phyloP scores from a whole-genome alignment of 2,329 filamentous ascomycete genomes.

The Colletotrichum gloeosporioides region DNA sequence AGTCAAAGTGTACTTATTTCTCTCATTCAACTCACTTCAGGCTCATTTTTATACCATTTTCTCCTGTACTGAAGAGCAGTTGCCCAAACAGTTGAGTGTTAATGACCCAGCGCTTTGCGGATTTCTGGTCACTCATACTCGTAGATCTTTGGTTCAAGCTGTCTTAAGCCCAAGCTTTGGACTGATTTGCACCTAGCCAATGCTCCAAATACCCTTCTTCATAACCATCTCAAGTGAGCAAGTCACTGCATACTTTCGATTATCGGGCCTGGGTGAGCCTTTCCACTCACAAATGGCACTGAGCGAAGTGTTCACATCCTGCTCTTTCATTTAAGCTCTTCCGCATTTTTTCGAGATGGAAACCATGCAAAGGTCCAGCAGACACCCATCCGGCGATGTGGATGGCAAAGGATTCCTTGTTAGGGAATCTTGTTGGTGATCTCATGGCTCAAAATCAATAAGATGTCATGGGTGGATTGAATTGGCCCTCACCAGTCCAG shows the following conservation, averaged over 20 bases:
- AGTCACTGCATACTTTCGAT: neutral
- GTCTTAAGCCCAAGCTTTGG: neutral
- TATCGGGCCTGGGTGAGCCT: neutral
- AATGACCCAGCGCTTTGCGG: neutral
- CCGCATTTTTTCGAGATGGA: fast-evolving
- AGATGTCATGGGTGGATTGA: neutral
- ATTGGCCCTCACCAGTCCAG: neutral
- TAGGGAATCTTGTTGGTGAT: too few relatives aligned
- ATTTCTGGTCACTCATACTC: neutral
- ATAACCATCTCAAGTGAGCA: neutral
- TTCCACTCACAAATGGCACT: neutral
- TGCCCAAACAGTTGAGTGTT: neutral
- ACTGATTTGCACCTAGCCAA: neutral
- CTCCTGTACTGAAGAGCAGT: neutral
- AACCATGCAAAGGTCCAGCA: too few relatives aligned
- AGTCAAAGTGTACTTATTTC: neutral
- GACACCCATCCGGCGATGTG: too few relatives aligned
- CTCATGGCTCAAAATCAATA: too few relatives aligned
- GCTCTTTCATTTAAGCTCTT: too few relatives aligned
- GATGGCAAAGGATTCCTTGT: too few relatives aligned
- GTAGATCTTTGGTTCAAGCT: neutral
- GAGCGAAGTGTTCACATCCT: neutral
- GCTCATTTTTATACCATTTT: neutral
- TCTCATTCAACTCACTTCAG: neutral
- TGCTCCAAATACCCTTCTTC: neutral